Evolutionary conservation across 139 green algal genomes (phyloP), one percentile per base, ranked within the genome.

Genomic region (Picochlorum sp.): DNA sequence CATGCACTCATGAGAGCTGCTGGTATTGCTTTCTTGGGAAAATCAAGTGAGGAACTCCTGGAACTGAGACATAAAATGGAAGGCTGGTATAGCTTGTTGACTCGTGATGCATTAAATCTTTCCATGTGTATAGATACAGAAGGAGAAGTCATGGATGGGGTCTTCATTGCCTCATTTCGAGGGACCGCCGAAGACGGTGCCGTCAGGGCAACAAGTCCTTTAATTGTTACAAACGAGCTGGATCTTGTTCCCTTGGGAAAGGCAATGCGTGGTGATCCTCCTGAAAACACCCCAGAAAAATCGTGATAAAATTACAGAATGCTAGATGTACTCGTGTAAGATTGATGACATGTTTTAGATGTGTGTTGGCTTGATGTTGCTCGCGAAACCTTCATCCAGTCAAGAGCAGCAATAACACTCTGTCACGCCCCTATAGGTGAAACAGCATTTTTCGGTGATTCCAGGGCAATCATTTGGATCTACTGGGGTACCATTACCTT

Each of bases 31-130:
- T 79, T 90, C 59, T 70, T 78, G 71, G 57, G 20, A 7, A 14
- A 16, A 20, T 15, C 34, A 44, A 14, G 11, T 10, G 61, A 66
- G 34, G 37, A 66, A 32, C 34, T 66, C n/a, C 34, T 24, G 21
- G 34, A 14, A 20, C 20, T 66, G 11, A n/a, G 61, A 10, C 13
- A n/a, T 26, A 23, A 54, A 20, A 66, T 70, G 63, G 20, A 52
- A 18, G 10, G 28, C 7, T 65, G 57, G 9, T 78, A 84, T 56
- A 45, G 66, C 52, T 75, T 84, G 62, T 61, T 89, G 24, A 78
- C 71, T 18, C 61, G 75, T 2, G 81, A 83, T 28, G 68, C 65
- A 45, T 62, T 89, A 52, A 80, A 89, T 60, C 37, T 82, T 41
- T 74, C 79, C n/a, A 38, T 83, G 45, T 88, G 71, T 52, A 11